These are phyloP conservation scores for Aureobasidium sp. DNA, from an alignment of 2,329 filamentous ascomycete species.

Conservation along the genomic window DNA sequence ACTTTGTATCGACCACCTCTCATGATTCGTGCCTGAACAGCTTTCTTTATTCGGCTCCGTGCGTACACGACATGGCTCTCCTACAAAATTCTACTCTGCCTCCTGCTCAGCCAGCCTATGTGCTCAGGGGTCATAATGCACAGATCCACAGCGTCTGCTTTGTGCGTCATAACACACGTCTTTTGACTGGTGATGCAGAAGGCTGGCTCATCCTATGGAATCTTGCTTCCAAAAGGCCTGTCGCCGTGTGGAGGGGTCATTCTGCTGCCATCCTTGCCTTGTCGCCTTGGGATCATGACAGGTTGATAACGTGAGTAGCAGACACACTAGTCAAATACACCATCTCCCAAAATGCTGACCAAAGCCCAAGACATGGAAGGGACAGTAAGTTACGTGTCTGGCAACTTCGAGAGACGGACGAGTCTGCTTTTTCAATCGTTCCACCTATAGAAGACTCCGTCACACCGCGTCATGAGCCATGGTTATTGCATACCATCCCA, in stretches of 20 bases:
- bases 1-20: conserved; percentile 5
- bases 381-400: conserved; percentile 83
- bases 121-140: conserved; percentile 78
- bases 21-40: conserved; percentile 11
- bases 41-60: background rate
- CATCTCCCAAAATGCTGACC: background rate
- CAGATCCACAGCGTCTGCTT: conserved; percentile 74
- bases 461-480: conserved; percentile 56
- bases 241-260: conserved; percentile 83
- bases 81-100: conserved; percentile 26
- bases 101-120: conserved; percentile 54
- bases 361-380: conserved; percentile 65
- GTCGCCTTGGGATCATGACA: conserved; percentile 62
- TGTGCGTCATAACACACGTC: conserved; percentile 62
- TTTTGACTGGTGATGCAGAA: conserved; percentile 82
- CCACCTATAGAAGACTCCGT: conserved; percentile 61
- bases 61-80: conserved; percentile 4
- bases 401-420: conserved; percentile 59
- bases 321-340: background rate
- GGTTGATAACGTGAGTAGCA: conserved; percentile 69
- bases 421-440: conserved; percentile 56
- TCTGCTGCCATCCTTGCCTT: conserved; percentile 68
- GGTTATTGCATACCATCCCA: conserved; percentile 74
- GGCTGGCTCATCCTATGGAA: conserved; percentile 87
- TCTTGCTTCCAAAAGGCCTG: conserved; percentile 69